Evolutionary conservation across 2,329 filamentous ascomycete genomes (phyloP), one percentile per base, ranked within the genome.

Genomic region (Pleomassaria siparia): DNA sequence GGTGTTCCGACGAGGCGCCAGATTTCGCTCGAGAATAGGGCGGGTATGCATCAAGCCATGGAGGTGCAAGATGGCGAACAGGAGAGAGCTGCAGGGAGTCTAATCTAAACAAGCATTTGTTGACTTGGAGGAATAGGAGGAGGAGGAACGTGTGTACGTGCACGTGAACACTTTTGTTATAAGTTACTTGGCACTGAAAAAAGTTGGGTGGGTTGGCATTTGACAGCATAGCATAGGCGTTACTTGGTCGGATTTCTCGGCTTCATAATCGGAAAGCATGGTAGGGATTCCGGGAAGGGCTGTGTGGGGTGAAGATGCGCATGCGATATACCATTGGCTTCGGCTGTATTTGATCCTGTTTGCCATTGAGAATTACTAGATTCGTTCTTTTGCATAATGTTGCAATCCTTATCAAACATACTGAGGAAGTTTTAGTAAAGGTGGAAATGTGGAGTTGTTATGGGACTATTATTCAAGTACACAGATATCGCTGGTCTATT

Each of bases 31-130:
- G 44, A 53, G 36, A 40, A 36, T 11, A 43, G 46, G 22, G 47
- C 32, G 2, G 46, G 36, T 13, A 42, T 22, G 33, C 43, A 26
- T 12, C 47, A 52, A 40, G 40, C 55, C 6, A 22, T 58, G 41
- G 50, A 55, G 41, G 50, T 55, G 16, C 48, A 48, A 36, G 53
- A 43, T 4, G 52, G 46, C 2, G 52, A 55, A 15, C 22, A 48
- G 48, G 50, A 51, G 48, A 51, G 28, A 42, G 50, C 47, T 12
- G 50, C 46, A 29, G 55, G 47, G 21, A 47, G 39, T 46, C 42
- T 45, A 40, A 50, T 55, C 13, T 58, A 43, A n/a, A n/a, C n/a
- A n/a, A n/a, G n/a, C n/a, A 29, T 3, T 12, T 2, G 24, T 3
- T 13, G 4, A 3, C 11, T 29, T 12, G 22, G 18, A 42, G 21